A percentile compares a stretch with the other conserved stretches of the same genome.
These are phyloP conservation scores for Xylariaceae sp. DNA, from an alignment of 2,329 filamentous ascomycete genomes.

Conservation along the genomic window DNA sequence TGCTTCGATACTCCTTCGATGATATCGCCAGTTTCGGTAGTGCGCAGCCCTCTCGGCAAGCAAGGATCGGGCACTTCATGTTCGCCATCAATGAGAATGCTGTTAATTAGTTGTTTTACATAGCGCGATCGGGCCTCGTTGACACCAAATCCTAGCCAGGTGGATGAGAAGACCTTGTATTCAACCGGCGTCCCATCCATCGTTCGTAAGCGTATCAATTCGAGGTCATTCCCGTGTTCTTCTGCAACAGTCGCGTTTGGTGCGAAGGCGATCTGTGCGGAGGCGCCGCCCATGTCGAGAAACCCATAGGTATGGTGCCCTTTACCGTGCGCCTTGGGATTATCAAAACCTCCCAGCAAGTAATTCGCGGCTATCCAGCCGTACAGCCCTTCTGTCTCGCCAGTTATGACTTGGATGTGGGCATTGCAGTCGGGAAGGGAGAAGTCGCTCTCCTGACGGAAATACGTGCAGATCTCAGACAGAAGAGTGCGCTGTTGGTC, in stretches of 20 bases:
- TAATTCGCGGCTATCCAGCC: conserved; percentile 99
- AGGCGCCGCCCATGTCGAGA: conserved; percentile 96
- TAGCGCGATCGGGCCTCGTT: conserved; percentile 87
- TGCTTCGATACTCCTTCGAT: conserved; percentile 40
- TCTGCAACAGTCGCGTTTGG: conserved; percentile 86
- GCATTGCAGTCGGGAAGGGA: conserved; percentile 82
- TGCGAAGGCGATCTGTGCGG: conserved; percentile 95
- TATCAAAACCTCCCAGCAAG: conserved; percentile 83
- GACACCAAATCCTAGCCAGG: conserved; percentile 96
- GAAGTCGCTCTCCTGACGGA: conserved; percentile 72
- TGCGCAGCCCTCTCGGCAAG: conserved; percentile 71
- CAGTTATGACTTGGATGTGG: conserved; percentile 91
- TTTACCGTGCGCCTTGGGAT: conserved; percentile 72
- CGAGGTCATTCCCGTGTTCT: conserved; percentile 86
- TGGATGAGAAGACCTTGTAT: conserved; percentile 89
- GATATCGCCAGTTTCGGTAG: conserved; percentile 64
- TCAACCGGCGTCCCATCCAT: conserved; percentile 74
- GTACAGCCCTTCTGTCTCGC: conserved; percentile 92
- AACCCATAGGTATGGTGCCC: conserved; percentile 94
- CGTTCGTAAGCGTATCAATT: conserved; percentile 77
- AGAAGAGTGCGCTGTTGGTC: conserved; percentile 69
- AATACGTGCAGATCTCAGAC: conserved; percentile 75
- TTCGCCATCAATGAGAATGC: conserved; percentile 53
- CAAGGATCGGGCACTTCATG: conserved; percentile 85
- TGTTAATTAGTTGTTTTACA: conserved; percentile 68